Evolutionary conservation across 495 filamentous ascomycete species (phyloP).

Genomic region (Podospora tetraspora): DNA sequence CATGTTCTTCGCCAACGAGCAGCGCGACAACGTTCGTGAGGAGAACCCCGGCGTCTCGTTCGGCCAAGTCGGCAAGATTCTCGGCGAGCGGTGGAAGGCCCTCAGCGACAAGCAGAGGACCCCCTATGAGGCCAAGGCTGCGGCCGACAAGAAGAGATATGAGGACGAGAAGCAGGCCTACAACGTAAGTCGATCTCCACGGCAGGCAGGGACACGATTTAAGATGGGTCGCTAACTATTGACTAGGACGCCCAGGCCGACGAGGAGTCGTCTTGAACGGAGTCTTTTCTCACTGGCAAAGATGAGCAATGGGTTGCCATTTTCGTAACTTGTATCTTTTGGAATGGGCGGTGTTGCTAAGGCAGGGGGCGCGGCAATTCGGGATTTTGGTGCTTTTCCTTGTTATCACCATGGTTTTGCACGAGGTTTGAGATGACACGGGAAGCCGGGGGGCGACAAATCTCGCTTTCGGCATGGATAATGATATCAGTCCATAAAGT

Average conservation of each 20-base stretch:
- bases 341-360: slow-evolving; percentile 43
- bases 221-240: slow-evolving; percentile 4
- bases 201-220: background rate
- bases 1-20: slow-evolving; percentile 99
- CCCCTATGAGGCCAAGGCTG: slow-evolving; percentile 95
- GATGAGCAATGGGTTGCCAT: slow-evolving; percentile 26
- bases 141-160: slow-evolving; percentile 95
- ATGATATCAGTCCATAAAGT: slow-evolving; percentile 19
- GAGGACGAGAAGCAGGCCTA: slow-evolving; percentile 95
- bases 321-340: slow-evolving; percentile 38
- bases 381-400: slow-evolving; percentile 32
- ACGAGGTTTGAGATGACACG: slow-evolving; percentile 31
- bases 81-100: slow-evolving; percentile 97
- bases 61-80: slow-evolving; percentile 94
- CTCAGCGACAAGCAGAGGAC: slow-evolving; percentile 79
- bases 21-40: slow-evolving; percentile 94
- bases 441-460: slow-evolving; percentile 17
- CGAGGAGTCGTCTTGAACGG: slow-evolving; percentile 35
- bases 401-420: slow-evolving; percentile 28
- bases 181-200: slow-evolving; percentile 53
- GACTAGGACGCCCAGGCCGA: slow-evolving; percentile 41
- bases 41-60: slow-evolving; percentile 98
- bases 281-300: slow-evolving; percentile 29
- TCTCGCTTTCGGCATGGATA: slow-evolving; percentile 22
- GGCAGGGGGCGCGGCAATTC: slow-evolving; percentile 28